Evolutionary conservation across 768 basidiomycete genomes (phyloP), one percentile per base, ranked within the genome.

Genomic region (Clathrus columnatus): DNA sequence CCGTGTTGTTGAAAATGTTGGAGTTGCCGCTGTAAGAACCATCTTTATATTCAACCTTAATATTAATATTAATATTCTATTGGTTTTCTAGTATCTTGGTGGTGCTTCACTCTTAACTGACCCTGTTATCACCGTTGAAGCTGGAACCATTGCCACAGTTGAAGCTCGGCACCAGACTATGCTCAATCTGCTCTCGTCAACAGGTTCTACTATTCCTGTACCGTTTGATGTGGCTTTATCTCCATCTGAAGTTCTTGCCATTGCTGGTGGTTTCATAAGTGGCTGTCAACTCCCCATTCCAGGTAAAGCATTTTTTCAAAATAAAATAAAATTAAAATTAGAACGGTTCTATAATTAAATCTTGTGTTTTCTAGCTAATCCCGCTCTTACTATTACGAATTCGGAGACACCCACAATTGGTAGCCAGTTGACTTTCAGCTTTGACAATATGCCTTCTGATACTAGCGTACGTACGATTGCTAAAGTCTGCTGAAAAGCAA

Each of bases 101-200:
- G 87, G 79, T 51, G 81, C 85, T 6, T 73, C 77, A 52, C 74
- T 87, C 41, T 58, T 91, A 47, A 66, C 70, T 11, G 80, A 87
- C 60, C 81, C 83, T 14, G 68, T 73, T 23, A 62, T 89, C 54
- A 70, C 87, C 49, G 74, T 76, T 51, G 73, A 80, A n/a, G 87
- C 86, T 41, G 85, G 75, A 7, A 80, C 82, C 23, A 91, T 91
- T 64, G 62, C 87, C 67, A 84, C 87, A 26, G 75, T 88, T 47
- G 90, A 92, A 64, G 84, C 87, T n/a, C 83, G 90, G 47, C 90
- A 93, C 62, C 82, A 85, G 65, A 83, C 84, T 1, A 68, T 91
- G 43, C 75, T 90, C 50, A 91, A 91, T 71, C 62, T 89, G 58
- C 61, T 92, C 51, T 77, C 76, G 44, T 75, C 76, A 16, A 69